Evolutionary conservation across 2,329 filamentous ascomycete genomes (phyloP).

Genomic region (Daldinia sp.): DNA sequence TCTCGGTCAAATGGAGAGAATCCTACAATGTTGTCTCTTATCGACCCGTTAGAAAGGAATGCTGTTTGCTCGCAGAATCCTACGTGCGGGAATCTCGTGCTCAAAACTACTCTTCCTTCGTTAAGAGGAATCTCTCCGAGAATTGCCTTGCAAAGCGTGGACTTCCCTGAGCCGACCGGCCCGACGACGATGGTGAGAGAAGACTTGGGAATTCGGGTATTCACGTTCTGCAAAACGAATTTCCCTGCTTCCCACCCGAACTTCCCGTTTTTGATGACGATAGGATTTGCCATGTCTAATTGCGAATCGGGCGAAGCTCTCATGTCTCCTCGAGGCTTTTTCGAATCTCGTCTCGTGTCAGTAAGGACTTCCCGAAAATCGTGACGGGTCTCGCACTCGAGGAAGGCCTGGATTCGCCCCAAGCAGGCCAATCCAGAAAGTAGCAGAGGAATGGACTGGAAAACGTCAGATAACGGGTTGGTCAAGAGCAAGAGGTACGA

Average conservation of each 20-base stretch:
- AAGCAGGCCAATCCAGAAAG: background rate
- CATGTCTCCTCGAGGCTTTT: background rate
- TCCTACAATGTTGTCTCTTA: conserved; percentile 51
- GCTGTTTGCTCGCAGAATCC: conserved; percentile 56
- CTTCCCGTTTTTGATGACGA: background rate
- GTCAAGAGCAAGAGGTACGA: background rate
- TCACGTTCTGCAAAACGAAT: background rate
- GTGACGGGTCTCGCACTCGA: background rate
- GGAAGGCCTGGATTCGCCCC: background rate
- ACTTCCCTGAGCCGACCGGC: conserved; percentile 60
- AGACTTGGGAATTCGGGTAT: conserved; percentile 42
- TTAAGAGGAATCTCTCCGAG: conserved; percentile 53
- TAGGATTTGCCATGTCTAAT: background rate
- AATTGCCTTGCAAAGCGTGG: conserved; percentile 57
- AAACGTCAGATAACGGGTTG: background rate
- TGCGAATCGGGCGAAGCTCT: background rate
- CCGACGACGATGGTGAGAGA: conserved; percentile 58
- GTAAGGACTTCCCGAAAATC: background rate
- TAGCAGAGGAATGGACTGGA: background rate
- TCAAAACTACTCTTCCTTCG: conserved; percentile 2
- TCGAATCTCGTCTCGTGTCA: background rate
- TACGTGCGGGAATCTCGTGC: conserved; percentile 45
- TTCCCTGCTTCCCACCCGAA: conserved; percentile 1
- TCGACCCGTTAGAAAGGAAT: conserved; percentile 53
- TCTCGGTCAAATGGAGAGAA: conserved; percentile 43